A percentile compares a stretch with the other conserved stretches of the same genome.
phyloP scores from a whole-genome alignment of 257 asterid genomes.

The Mitragyna speciosa region DNA sequence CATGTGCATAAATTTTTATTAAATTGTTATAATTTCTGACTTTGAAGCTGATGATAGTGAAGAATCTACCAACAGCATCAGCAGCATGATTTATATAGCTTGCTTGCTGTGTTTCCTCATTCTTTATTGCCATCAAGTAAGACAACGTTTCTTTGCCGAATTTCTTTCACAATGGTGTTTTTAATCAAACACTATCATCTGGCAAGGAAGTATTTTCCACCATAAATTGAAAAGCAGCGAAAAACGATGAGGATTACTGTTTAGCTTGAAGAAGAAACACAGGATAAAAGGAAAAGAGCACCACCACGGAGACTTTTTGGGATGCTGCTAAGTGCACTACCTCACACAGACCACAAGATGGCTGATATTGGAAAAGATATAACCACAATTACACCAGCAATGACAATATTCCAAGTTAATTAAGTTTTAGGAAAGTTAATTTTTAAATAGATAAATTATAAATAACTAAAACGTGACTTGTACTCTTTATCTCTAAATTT shows the following conservation, averaged over 20 bases:
- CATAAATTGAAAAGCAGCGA: background rate
- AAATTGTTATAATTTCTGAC: too few relatives aligned
- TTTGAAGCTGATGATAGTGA: too few relatives aligned
- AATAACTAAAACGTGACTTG: background rate
- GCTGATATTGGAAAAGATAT: background rate
- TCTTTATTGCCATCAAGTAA: too few relatives aligned
- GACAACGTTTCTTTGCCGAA: too few relatives aligned
- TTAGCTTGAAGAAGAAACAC: background rate
- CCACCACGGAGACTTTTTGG: slow-evolving; percentile 8
- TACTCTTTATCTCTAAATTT: background rate
- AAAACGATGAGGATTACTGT: background rate
- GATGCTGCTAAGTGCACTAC: background rate
- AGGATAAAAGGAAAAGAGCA: background rate
- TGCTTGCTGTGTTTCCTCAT: too few relatives aligned
- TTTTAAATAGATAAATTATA: background rate
- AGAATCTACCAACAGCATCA: too few relatives aligned
- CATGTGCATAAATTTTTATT: too few relatives aligned
- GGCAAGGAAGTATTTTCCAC: background rate
- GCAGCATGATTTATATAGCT: too few relatives aligned
- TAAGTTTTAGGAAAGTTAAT: too few relatives aligned
- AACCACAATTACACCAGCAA: background rate
- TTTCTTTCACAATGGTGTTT: too few relatives aligned
- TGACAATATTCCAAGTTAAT: slow-evolving; percentile 1
- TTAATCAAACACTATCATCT: too few relatives aligned
- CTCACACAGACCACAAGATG: background rate